Conservation (phyloP, 306 rosid species). For the Parietaria judaica region DNA sequence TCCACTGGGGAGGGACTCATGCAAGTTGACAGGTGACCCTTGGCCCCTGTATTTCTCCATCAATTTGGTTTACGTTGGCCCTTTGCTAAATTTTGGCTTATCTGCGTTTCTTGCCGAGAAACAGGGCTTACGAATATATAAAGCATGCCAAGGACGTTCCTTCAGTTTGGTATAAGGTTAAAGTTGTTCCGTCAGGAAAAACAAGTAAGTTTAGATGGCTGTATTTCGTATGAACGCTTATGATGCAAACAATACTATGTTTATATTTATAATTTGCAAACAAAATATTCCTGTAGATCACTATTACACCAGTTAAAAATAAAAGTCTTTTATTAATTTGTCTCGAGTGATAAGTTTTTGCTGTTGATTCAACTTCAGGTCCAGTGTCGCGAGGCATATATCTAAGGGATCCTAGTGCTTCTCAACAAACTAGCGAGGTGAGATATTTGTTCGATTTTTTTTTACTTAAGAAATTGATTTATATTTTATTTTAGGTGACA, state of each 20-base stretch:
- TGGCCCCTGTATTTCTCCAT: conserved; percentile 23
- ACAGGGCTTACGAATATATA: conserved; percentile 87
- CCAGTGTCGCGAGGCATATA: conserved; percentile 84
- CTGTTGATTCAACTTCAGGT: conserved; percentile 39
- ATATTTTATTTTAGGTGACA: too few relatives aligned
- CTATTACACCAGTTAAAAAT: too few relatives aligned
- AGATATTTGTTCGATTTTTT: conserved; percentile 27
- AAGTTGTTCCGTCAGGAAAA: conserved; percentile 69
- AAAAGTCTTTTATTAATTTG: background rate
- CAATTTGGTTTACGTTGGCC: background rate
- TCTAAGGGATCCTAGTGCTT: conserved; percentile 81
- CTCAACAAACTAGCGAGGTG: conserved; percentile 73
- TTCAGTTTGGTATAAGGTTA: conserved; percentile 63
- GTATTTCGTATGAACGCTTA: background rate
- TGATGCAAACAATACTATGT: background rate
- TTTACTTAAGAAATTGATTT: conserved; percentile 3
- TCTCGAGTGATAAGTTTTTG: conserved; percentile 4
- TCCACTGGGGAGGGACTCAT: conserved; percentile 91
- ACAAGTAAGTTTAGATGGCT: conserved; percentile 48
- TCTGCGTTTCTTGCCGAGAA: conserved; percentile 19
- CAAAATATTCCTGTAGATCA: too few relatives aligned
- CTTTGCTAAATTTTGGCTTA: background rate
- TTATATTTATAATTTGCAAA: too few relatives aligned
- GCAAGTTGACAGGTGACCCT: conserved; percentile 91
- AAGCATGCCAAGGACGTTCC: conserved; percentile 55